A percentile compares a stretch with the other conserved stretches of the same genome.
These are phyloP conservation scores for Colletotrichum sp. DNA, from an alignment of 2,329 filamentous ascomycete species.

Conservation along the genomic window DNA sequence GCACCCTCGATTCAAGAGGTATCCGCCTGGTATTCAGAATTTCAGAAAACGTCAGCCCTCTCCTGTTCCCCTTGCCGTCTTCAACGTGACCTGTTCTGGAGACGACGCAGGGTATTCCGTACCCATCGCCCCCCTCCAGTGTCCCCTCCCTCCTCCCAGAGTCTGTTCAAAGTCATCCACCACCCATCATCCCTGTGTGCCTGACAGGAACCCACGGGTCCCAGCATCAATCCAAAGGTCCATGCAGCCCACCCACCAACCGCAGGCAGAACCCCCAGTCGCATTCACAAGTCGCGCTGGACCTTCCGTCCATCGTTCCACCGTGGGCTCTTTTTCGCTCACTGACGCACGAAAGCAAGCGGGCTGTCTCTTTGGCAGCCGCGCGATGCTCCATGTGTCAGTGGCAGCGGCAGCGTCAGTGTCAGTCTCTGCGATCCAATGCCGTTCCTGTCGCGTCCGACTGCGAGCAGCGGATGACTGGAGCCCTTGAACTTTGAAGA, in stretches of 20 bases:
- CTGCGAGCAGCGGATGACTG: background rate
- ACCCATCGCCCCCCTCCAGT: background rate
- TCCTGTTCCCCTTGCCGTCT: background rate
- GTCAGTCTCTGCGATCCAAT: background rate
- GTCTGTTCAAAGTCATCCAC: background rate
- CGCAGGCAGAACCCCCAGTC: background rate
- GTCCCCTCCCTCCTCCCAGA: background rate
- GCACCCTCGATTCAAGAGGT: background rate
- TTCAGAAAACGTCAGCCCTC: background rate
- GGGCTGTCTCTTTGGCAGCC: background rate
- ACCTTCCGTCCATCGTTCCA: slow-evolving; percentile 1
- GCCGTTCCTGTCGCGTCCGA: background rate
- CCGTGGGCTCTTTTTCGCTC: background rate
- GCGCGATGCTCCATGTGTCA: background rate
- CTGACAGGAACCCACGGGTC: background rate
- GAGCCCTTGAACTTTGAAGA: background rate
- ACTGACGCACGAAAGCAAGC: background rate
- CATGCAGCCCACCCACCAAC: slow-evolving; percentile 3
- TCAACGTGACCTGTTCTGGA: background rate
- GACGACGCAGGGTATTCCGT: background rate
- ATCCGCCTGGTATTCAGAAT: background rate
- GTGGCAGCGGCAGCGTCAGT: background rate
- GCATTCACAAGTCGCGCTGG: background rate
- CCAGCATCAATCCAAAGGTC: background rate
- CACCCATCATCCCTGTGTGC: background rate